Evolutionary conservation across 2,329 filamentous ascomycete genomes (phyloP).

Genomic region (Penicillium sp.): DNA sequence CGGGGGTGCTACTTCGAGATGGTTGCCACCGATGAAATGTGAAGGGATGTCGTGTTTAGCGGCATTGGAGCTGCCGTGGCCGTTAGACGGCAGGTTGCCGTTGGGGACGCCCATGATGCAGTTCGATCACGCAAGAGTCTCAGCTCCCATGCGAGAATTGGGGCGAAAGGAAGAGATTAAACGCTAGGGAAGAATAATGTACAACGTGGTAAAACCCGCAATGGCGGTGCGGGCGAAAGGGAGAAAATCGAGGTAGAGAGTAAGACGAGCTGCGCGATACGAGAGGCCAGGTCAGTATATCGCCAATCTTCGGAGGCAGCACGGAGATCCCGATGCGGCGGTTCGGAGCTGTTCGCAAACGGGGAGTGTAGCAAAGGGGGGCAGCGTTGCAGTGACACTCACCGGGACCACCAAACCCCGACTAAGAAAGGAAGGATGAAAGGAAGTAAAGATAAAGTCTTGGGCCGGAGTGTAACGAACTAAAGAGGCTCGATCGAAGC

Average conservation of each 20-base stretch:
- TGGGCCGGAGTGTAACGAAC: neutral
- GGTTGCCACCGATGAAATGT: slow-evolving; percentile 97
- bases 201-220: slow-evolving; percentile 8
- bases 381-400: slow-evolving; percentile 8
- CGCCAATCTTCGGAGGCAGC: neutral
- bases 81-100: slow-evolving; percentile 45
- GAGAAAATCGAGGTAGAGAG: slow-evolving; percentile 1
- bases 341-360: slow-evolving; percentile 8
- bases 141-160: slow-evolving; percentile 22
- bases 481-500: neutral
- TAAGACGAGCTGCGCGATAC: neutral
- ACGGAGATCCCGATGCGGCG: slow-evolving; percentile 4
- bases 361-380: neutral
- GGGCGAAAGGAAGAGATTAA: slow-evolving; percentile 10
- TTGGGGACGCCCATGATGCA: slow-evolving; percentile 43
- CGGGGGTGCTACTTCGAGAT: slow-evolving; percentile 73
- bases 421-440: neutral
- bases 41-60: slow-evolving; percentile 78
- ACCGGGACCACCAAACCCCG: slow-evolving; percentile 19
- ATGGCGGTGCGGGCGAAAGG: neutral
- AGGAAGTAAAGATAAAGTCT: neutral
- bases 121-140: slow-evolving; percentile 26
- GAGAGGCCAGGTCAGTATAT: neutral
- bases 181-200: slow-evolving; percentile 17
- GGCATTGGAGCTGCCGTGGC: slow-evolving; percentile 64